Conservation (phyloP, 208 protist species). For the Acanthamoeba culbertsoni region DNA sequence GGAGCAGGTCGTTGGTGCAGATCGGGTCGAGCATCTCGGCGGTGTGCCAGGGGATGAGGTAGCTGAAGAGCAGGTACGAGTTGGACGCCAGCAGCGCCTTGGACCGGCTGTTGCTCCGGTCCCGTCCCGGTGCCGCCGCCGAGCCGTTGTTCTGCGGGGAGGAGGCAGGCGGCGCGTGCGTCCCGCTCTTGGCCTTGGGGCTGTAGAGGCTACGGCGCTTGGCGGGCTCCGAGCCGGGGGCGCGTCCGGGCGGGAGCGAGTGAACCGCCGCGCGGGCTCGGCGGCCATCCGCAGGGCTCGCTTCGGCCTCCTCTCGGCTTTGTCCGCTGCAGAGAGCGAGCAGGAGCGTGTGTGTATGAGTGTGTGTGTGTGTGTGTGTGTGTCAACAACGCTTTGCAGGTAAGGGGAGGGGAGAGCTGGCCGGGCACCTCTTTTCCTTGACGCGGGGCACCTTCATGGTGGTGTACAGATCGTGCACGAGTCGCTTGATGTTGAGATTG, state of each 20-base stretch:
- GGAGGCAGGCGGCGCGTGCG: neutral
- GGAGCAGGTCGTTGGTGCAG: neutral
- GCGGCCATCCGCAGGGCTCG: no score
- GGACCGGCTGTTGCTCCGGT: neutral
- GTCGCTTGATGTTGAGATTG: slow-evolving; percentile 1
- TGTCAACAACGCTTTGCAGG: no score
- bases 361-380: no score
- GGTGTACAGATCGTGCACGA: neutral
- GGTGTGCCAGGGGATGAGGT: slow-evolving; percentile 20
- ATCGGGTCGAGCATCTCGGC: neutral
- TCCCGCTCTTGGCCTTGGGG: neutral
- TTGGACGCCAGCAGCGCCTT: neutral
- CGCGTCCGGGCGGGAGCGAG: no score
- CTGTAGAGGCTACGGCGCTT: neutral
- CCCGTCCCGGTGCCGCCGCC: no score
- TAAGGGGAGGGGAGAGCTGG: no score
- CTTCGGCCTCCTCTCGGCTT: neutral
- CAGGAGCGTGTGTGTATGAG: neutral
- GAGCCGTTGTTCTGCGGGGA: no score
- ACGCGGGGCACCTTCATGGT: neutral
- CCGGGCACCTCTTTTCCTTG: neutral
- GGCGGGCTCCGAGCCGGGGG: neutral
- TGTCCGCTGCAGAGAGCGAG: neutral
- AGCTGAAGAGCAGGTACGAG: slow-evolving; percentile 32
- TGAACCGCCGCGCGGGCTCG: no score